phyloP scores from a whole-genome alignment of 2,329 filamentous ascomycete species.

The Exophiala phaeomuriformis region DNA sequence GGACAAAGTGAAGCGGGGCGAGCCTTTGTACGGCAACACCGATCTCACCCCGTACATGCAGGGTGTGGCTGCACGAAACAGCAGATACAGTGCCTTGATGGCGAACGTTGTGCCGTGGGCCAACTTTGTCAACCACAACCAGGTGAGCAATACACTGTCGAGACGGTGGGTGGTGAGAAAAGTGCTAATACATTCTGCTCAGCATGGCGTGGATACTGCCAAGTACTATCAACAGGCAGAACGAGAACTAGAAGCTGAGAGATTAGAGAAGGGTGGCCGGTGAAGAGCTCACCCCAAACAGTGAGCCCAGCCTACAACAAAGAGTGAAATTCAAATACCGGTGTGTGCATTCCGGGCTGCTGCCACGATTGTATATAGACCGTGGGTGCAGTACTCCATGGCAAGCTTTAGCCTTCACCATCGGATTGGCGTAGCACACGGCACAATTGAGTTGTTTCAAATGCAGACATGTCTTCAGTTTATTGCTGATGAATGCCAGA shows the following conservation, averaged over 20 bases:
- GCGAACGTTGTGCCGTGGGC: slow-evolving; percentile 87
- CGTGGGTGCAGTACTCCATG: neutral
- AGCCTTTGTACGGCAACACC: slow-evolving; percentile 80
- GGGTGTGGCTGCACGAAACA: slow-evolving; percentile 86
- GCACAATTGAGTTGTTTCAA: neutral
- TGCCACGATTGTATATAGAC: neutral
- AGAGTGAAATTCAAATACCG: too few relatives aligned
- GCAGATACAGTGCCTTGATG: slow-evolving; percentile 79
- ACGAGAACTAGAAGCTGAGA: slow-evolving; percentile 79
- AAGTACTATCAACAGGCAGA: slow-evolving; percentile 98
- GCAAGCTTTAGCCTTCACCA: too few relatives aligned
- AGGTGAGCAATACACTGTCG: slow-evolving; percentile 37
- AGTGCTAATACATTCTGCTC: slow-evolving; percentile 20
- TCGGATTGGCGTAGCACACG: neutral
- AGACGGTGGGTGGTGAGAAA: neutral
- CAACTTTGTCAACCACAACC: slow-evolving; percentile 94
- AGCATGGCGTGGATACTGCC: slow-evolving; percentile 94
- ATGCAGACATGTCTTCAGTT: neutral
- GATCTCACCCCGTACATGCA: slow-evolving; percentile 80
- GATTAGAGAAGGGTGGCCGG: slow-evolving; percentile 11
- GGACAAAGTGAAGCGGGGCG: slow-evolving; percentile 82
- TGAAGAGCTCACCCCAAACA: neutral
- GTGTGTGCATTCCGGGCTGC: neutral
- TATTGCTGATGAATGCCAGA: neutral
- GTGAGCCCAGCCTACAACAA: too few relatives aligned